Evolutionary conservation across 225 moss, liverwort and hornwort species (phyloP).

Genomic region (Neckera pumila): DNA sequence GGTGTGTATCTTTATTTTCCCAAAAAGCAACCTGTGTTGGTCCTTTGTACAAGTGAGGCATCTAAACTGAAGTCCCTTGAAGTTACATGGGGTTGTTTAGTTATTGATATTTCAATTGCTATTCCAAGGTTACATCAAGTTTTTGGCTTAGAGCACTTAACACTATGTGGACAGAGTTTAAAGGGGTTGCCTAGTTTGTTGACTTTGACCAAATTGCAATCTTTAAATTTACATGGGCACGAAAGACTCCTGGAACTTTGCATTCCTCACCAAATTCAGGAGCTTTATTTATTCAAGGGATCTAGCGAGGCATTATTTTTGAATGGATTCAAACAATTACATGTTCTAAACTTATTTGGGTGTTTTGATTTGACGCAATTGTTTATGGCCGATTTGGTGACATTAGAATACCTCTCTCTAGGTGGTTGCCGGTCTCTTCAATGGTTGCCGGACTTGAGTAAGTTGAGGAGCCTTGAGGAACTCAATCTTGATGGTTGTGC

Average conservation of each 20-base stretch:
- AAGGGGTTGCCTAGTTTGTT: background rate
- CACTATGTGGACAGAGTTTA: background rate
- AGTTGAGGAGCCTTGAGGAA: no score
- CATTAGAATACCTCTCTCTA: no score
- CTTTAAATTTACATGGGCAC: rapidly evolving
- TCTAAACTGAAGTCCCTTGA: background rate
- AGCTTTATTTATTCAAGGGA: background rate
- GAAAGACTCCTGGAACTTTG: background rate
- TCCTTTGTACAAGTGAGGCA: background rate
- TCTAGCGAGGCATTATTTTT: background rate
- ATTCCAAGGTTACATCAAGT: background rate
- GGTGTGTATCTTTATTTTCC: background rate
- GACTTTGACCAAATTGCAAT: background rate
- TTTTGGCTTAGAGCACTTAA: background rate
- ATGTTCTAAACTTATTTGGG: no score
- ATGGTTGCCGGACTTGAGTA: no score
- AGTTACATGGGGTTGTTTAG: rapidly evolving
- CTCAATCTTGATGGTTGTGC: no score
- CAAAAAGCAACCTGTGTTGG: background rate
- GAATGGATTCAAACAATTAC: background rate
- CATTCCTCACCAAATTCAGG: background rate
- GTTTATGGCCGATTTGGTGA: no score
- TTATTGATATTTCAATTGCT: background rate
- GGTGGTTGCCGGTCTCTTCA: no score
- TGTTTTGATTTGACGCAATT: no score